A percentile compares a stretch with the other conserved stretches of the same genome.
Conservation (phyloP, 1,139 yeast species). For the Suhomyces bribrorum region DNA sequence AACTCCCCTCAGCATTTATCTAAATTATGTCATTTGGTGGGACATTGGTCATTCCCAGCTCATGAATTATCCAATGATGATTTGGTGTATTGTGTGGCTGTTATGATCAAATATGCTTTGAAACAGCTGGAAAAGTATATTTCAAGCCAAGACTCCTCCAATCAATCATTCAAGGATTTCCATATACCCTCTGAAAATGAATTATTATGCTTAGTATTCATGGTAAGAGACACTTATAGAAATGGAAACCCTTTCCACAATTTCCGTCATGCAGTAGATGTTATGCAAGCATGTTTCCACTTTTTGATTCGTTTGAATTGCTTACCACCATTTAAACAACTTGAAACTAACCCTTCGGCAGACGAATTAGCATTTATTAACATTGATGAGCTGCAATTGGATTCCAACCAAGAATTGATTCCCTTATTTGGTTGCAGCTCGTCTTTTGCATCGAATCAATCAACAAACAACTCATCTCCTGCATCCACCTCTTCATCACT, state of each 20-base stretch:
- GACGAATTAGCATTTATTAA: constrained; percentile 22
- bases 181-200: constrained; percentile 40
- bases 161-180: constrained; percentile 13
- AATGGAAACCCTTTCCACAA: constrained; percentile 90
- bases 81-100: constrained; percentile 58
- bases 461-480: constrained; percentile 13
- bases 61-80: constrained; percentile 70
- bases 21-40: constrained; percentile 33
- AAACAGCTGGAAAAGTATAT: constrained; percentile 27
- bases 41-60: constrained; percentile 65
- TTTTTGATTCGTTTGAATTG: constrained; percentile 53
- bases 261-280: constrained; percentile 94
- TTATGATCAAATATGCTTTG: constrained; percentile 55
- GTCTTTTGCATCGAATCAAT: constrained; percentile 44
- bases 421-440: constrained; percentile 13
- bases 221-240: constrained; percentile 74
- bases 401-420: constrained; percentile 9
- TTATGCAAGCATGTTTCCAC: constrained; percentile 83
- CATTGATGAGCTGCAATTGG: constrained; percentile 9
- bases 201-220: constrained; percentile 58
- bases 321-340: constrained; percentile 44
- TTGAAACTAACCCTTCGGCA: constrained; percentile 32
- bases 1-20: constrained; percentile 27
- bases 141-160: constrained; percentile 7
- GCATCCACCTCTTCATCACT: constrained; percentile 7